Evolutionary conservation across 257 asterid species (phyloP).

Genomic region (Fraxinus pennsylvanica): DNA sequence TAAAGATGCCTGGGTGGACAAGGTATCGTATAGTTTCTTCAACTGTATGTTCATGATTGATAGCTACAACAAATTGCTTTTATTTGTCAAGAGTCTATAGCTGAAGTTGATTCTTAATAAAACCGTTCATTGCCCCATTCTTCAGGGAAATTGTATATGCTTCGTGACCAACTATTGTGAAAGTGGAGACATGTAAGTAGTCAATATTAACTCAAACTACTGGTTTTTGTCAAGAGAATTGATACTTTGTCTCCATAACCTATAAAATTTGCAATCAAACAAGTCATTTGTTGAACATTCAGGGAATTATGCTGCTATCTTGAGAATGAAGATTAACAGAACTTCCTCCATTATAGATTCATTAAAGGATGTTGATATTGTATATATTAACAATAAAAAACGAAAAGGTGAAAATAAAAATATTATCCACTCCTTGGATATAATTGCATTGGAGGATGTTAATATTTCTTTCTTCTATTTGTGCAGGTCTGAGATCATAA

Average conservation of each 20-base stretch:
- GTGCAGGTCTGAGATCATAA: conserved; percentile 63
- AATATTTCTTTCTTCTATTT: not conserved
- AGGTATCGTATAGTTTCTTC: conserved; percentile 45
- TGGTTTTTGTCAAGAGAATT: not conserved
- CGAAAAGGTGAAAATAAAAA: not conserved
- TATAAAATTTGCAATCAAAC: not conserved
- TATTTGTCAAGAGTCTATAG: conserved; percentile 6
- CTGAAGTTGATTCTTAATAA: conserved; percentile 20
- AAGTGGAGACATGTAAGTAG: conserved; percentile 90
- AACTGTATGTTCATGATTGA: conserved; percentile 5
- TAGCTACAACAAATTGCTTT: conserved; percentile 13
- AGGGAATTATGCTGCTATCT: conserved; percentile 1
- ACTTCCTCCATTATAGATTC: not conserved
- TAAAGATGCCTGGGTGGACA: conserved; percentile 94
- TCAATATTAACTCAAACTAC: conserved; percentile 6
- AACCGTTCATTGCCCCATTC: conserved; percentile 24
- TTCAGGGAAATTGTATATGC: conserved; percentile 74
- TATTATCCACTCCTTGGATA: not conserved
- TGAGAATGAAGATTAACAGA: not conserved
- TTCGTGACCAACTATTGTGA: conserved; percentile 78
- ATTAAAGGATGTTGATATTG: not conserved
- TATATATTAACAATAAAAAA: not conserved
- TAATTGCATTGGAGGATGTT: not conserved
- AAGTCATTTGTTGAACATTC: not conserved
- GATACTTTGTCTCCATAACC: not conserved